These are phyloP conservation scores for Cyberlindnera euphorbiiphila DNA, from an alignment of 805 yeast species.

Conservation along the genomic window DNA sequence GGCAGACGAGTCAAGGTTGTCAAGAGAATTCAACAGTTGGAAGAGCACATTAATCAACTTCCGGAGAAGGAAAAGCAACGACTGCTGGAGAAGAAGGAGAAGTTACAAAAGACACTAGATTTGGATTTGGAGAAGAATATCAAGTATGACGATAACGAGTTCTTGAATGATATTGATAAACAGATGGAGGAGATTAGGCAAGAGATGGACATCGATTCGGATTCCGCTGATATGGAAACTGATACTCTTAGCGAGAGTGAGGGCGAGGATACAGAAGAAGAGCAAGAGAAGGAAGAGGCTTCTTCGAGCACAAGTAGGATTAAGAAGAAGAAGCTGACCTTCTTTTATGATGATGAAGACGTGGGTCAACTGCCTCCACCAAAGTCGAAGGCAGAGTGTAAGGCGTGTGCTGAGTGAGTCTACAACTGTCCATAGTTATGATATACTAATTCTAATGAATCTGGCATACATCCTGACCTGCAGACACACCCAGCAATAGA, in stretches of 20 bases:
- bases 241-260: conserved; percentile 8
- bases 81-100: conserved; percentile 34
- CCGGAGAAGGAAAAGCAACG: conserved; percentile 18
- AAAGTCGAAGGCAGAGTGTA: too few relatives aligned
- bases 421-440: too few relatives aligned
- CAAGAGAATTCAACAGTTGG: conserved; percentile 35
- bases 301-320: too few relatives aligned
- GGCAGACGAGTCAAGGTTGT: conserved; percentile 37
- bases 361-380: too few relatives aligned
- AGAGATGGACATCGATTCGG: conserved; percentile 8
- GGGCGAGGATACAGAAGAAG: not conserved
- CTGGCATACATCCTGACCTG: too few relatives aligned
- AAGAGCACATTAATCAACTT: conserved; percentile 23
- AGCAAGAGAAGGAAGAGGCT: not conserved
- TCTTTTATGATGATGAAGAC: too few relatives aligned
- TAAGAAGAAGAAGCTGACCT: too few relatives aligned
- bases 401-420: too few relatives aligned
- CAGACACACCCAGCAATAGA: too few relatives aligned
- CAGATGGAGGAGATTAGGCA: conserved; percentile 33
- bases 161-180: conserved; percentile 38
- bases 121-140: conserved; percentile 27
- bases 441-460: too few relatives aligned
- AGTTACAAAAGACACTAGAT: conserved; percentile 33
- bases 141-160: conserved; percentile 35
- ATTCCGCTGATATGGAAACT: conserved; percentile 5